Conservation (phyloP, 805 yeast species). For the Yarrowia sp. region DNA sequence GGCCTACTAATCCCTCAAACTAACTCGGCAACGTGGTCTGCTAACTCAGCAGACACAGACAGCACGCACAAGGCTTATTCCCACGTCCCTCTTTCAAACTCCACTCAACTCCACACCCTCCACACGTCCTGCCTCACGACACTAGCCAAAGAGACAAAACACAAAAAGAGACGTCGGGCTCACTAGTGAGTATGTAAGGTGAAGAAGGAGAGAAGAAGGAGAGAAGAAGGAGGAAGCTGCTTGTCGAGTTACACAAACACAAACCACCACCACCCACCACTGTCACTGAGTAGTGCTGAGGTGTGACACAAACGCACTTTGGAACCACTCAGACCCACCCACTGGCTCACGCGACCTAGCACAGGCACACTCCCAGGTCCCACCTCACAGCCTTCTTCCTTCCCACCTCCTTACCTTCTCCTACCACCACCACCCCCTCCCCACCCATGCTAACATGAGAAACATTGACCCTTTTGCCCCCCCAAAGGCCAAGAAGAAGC, state of each 20-base stretch:
- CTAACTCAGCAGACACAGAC: neutral
- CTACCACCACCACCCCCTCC: neutral
- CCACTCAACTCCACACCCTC: conserved; percentile 5
- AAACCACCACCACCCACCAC: neutral
- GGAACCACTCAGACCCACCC: neutral
- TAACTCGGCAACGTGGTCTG: conserved; percentile 15
- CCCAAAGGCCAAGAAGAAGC: conserved; percentile 30
- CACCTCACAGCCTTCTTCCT: too few relatives aligned
- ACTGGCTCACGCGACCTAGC: too few relatives aligned
- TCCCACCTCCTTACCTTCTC: too few relatives aligned
- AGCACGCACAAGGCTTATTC: conserved; percentile 16
- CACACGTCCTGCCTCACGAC: conserved; percentile 3
- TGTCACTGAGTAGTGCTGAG: neutral
- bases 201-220: neutral
- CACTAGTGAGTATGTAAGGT: conserved; percentile 9
- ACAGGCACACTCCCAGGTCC: too few relatives aligned
- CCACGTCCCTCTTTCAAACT: neutral
- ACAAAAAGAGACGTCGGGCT: neutral
- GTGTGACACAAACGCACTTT: too few relatives aligned
- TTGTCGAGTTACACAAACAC: too few relatives aligned
- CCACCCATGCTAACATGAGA: conserved; percentile 25
- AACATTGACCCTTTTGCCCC: conserved; percentile 31
- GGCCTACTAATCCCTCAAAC: conserved; percentile 9
- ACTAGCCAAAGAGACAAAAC: neutral
- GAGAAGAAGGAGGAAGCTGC: neutral